A percentile compares a stretch with the other conserved stretches of the same genome.
Conservation (phyloP, 176 grass and related monocot genomes). For the Triticum timopheevii region DNA sequence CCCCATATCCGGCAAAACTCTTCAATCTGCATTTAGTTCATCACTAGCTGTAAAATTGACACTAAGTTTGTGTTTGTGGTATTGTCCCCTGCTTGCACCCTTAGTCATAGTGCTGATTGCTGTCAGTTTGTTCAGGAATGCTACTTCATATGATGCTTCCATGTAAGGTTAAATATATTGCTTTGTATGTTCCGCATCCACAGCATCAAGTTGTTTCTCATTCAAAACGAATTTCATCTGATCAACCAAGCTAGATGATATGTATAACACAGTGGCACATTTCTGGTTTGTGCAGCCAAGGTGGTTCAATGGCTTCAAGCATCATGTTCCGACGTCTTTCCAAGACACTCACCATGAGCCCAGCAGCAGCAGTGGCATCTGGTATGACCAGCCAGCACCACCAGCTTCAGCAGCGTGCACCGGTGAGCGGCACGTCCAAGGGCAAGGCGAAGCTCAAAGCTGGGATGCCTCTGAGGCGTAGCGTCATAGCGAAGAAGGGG, state of each 20-base stretch:
- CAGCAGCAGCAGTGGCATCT: slow-evolving; percentile 5
- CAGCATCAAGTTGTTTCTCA: too few relatives aligned
- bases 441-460: slow-evolving; percentile 79
- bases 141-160: too few relatives aligned
- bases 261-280: not conserved
- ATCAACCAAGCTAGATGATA: not conserved
- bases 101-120: too few relatives aligned
- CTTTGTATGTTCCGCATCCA: too few relatives aligned
- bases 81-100: too few relatives aligned
- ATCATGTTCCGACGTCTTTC: slow-evolving; percentile 27
- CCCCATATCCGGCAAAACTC: too few relatives aligned
- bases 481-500: slow-evolving; percentile 53
- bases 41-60: too few relatives aligned
- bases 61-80: too few relatives aligned
- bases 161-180: too few relatives aligned
- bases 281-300: slow-evolving; percentile 10
- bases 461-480: slow-evolving; percentile 59
- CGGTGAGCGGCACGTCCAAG: slow-evolving; percentile 77
- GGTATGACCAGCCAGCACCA: slow-evolving; percentile 29
- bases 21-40: too few relatives aligned
- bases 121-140: too few relatives aligned
- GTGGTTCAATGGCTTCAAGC: slow-evolving; percentile 24
- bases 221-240: too few relatives aligned
- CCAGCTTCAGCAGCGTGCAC: slow-evolving; percentile 45
- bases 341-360: slow-evolving; percentile 29